phyloP scores from a whole-genome alignment of 2,329 filamentous ascomycete genomes.

The Neophaeococcomyces mojaviensis region DNA sequence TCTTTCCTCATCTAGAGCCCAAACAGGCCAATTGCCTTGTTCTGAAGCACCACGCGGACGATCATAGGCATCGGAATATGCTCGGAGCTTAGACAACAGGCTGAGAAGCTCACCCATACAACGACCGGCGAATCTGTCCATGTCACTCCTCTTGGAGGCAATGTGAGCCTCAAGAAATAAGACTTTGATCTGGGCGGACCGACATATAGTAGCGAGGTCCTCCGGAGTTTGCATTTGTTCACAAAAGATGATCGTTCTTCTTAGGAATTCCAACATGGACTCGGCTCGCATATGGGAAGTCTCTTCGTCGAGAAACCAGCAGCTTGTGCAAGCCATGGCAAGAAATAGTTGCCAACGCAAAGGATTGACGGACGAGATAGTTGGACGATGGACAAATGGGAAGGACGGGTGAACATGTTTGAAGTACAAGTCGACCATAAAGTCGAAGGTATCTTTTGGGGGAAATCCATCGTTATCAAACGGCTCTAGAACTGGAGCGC shows the following conservation, averaged over 20 bases:
- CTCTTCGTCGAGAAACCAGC: slow-evolving; percentile 27
- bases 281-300: slow-evolving; percentile 26
- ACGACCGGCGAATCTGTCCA: not conserved
- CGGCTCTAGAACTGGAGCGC: not conserved
- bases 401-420: slow-evolving; percentile 11
- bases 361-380: slow-evolving; percentile 28
- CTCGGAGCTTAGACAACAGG: not conserved
- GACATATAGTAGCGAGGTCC: not conserved
- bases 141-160: not conserved
- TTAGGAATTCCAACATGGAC: slow-evolving; percentile 35
- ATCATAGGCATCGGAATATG: not conserved
- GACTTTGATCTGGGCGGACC: not conserved
- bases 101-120: slow-evolving; percentile 1
- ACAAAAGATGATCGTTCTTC: slow-evolving; percentile 30
- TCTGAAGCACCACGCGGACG: slow-evolving; percentile 4
- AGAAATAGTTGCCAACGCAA: slow-evolving; percentile 34
- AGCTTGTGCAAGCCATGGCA: slow-evolving; percentile 34
- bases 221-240: slow-evolving; percentile 21
- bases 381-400: slow-evolving; percentile 30
- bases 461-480: slow-evolving; percentile 4
- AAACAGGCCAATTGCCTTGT: slow-evolving; percentile 28
- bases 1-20: slow-evolving; percentile 31
- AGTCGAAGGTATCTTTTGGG: slow-evolving; percentile 5
- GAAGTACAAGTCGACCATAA: slow-evolving; percentile 11
- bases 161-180: not conserved